Conservation (phyloP, 2,329 filamentous ascomycete species). For the Didymella keratinophila region DNA sequence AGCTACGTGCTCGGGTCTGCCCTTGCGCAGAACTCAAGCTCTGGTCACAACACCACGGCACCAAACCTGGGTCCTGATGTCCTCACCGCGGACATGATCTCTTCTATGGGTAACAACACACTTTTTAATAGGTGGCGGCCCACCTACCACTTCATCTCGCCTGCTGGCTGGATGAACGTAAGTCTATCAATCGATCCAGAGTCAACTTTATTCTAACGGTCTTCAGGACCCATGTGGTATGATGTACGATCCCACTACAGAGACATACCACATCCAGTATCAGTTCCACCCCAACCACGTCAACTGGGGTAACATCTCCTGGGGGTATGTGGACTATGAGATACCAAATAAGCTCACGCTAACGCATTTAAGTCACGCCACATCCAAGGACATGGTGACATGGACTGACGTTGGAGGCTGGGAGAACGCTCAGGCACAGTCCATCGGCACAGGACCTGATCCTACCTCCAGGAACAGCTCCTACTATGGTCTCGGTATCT, state of each 20-base stretch:
- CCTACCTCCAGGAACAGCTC: constrained; percentile 42
- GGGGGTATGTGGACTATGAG: constrained; percentile 32
- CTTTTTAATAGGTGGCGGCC: constrained; percentile 60
- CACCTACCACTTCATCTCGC: constrained; percentile 56
- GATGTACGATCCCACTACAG: constrained; percentile 58
- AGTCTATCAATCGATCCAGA: constrained; percentile 1
- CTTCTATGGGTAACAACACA: constrained; percentile 55
- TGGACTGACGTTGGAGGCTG: constrained; percentile 58
- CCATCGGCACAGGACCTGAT: constrained; percentile 51
- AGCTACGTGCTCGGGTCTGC: constrained; percentile 37
- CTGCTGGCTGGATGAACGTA: constrained; percentile 59
- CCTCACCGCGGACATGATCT: constrained; percentile 39
- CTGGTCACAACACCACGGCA: constrained; percentile 6
- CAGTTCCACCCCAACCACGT: constrained; percentile 61
- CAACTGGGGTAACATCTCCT: constrained; percentile 57
- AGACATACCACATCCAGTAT: constrained; percentile 62
- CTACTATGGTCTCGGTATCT: constrained; percentile 62
- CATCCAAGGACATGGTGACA: constrained; percentile 58
- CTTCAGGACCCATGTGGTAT: constrained; percentile 59
- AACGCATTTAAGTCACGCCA: constrained; percentile 61
- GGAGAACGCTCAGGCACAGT: constrained; percentile 53
- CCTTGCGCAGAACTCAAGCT: constrained; percentile 30
- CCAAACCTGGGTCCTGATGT: constrained; percentile 32
- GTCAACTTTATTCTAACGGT: constrained; percentile 12
- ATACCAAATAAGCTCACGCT: constrained; percentile 36